These are phyloP conservation scores for Camellia oleifera DNA, from an alignment of 179 eudicot species.

Conservation along the genomic window DNA sequence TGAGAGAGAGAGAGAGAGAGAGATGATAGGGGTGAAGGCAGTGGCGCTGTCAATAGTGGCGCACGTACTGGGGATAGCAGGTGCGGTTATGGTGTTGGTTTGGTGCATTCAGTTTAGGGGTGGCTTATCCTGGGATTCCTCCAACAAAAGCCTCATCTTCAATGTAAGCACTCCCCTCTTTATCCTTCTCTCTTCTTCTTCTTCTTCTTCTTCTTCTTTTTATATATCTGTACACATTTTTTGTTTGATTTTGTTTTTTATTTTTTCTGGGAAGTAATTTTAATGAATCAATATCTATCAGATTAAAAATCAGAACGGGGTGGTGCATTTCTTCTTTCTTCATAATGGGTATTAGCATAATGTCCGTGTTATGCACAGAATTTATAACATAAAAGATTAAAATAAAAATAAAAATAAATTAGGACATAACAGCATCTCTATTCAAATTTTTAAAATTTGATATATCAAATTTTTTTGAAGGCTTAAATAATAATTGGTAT, in stretches of 20 bases:
- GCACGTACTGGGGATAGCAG: constrained; percentile 56
- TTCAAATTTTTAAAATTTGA: too few species aligned
- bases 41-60: constrained; percentile 49
- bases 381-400: too few species aligned
- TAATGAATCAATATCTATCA: too few species aligned
- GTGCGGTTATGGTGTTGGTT: constrained; percentile 71
- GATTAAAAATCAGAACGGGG: too few species aligned
- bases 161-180: constrained; percentile 37
- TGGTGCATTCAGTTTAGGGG: constrained; percentile 77
- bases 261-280: not conserved
- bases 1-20: not conserved
- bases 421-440: too few species aligned
- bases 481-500: too few species aligned
- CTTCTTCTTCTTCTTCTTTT: not conserved
- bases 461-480: too few species aligned
- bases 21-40: constrained; percentile 41
- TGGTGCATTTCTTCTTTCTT: too few species aligned
- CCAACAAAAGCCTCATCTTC: constrained; percentile 81
- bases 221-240: not conserved
- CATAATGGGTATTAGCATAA: too few species aligned
- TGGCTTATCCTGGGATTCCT: constrained; percentile 82
- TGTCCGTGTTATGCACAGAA: too few species aligned
- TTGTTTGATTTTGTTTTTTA: not conserved
- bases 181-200: not conserved
- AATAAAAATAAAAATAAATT: too few species aligned